These are phyloP conservation scores for Draba incana DNA, from an alignment of 345 rosid species.

Conservation along the genomic window DNA sequence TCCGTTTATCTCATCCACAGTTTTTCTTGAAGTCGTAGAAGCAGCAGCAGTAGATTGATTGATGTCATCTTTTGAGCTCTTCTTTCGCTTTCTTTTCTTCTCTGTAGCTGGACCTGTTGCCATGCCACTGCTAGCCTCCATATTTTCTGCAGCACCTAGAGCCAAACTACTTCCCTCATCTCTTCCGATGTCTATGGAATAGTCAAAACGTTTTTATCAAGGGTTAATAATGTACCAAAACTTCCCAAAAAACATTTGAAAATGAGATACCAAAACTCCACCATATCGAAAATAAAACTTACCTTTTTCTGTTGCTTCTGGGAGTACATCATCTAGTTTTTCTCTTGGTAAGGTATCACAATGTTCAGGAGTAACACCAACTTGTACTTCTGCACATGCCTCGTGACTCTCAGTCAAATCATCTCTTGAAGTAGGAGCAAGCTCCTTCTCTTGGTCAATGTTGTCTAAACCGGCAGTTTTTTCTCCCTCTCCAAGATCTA, in stretches of 20 bases:
- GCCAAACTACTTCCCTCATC: slow-evolving; percentile 4
- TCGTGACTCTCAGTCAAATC: not conserved
- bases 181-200: not conserved
- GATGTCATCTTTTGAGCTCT: slow-evolving; percentile 27
- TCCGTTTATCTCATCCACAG: not conserved
- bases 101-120: slow-evolving; percentile 21
- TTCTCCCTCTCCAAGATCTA: slow-evolving; percentile 11
- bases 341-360: too few relatives aligned
- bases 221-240: not conserved
- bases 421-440: slow-evolving; percentile 11
- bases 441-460: slow-evolving; percentile 18
- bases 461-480: not conserved
- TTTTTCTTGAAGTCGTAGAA: not conserved
- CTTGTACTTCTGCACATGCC: too few relatives aligned
- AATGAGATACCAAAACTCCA: not conserved
- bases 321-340: not conserved
- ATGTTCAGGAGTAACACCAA: too few relatives aligned
- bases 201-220: not conserved
- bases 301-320: not conserved
- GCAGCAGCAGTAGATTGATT: not conserved
- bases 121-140: slow-evolving; percentile 25
- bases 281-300: not conserved
- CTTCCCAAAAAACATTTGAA: not conserved
- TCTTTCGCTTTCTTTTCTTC: slow-evolving; percentile 24
- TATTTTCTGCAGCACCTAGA: slow-evolving; percentile 5